Conservation (phyloP, 495 filamentous ascomycete species). For the Hypoxylon fragiforme region DNA sequence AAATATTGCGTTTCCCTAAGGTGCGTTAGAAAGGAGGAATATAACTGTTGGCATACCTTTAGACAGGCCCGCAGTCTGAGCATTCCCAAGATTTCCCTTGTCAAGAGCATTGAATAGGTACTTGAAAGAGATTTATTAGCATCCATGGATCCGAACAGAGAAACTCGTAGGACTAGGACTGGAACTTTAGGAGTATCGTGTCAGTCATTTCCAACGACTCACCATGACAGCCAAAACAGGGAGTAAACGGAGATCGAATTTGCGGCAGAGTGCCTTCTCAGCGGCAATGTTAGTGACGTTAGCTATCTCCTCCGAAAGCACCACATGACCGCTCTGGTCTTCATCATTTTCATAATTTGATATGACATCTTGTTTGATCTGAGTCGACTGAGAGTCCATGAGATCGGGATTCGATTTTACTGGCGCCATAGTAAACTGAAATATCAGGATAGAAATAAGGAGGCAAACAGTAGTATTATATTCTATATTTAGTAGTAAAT, state of each 20-base stretch:
- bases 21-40: constrained; percentile 31
- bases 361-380: constrained; percentile 2
- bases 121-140: constrained; percentile 21
- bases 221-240: constrained; percentile 68
- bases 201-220: constrained; percentile 19
- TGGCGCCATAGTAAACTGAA: constrained; percentile 4
- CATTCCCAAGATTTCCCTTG: constrained; percentile 71
- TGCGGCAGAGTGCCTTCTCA: constrained; percentile 64
- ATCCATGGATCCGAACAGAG: too few species aligned
- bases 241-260: constrained; percentile 64
- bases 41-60: constrained; percentile 44
- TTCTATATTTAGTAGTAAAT: too few species aligned
- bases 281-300: constrained; percentile 45
- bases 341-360: constrained; percentile 19
- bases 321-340: constrained; percentile 23
- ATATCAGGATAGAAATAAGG: background rate
- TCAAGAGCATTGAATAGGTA: constrained; percentile 67
- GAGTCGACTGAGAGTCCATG: constrained; percentile 12
- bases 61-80: constrained; percentile 59
- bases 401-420: background rate
- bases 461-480: background rate
- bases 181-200: too few species aligned
- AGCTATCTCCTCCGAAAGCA: constrained; percentile 10
- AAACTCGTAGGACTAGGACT: background rate
- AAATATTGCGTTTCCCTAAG: too few species aligned